These are phyloP conservation scores for Kwoniella mangroviensis DNA, from an alignment of 768 basidiomycete species.

Conservation along the genomic window DNA sequence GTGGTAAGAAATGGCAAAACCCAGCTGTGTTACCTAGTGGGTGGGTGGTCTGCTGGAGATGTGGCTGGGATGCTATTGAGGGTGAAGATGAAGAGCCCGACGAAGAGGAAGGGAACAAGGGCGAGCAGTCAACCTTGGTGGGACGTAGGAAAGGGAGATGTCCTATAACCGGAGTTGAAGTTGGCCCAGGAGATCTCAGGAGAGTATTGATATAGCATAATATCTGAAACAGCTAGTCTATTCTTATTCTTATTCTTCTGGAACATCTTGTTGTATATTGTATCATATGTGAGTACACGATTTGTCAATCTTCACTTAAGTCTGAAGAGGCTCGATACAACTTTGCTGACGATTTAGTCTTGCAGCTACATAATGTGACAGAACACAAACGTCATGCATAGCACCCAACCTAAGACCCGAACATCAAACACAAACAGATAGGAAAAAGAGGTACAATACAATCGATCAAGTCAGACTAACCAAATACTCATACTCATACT, in stretches of 20 bases:
- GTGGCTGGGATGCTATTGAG: conserved; percentile 81
- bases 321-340: no score
- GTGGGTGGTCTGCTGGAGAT: conserved; percentile 93
- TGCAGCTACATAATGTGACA: not conserved
- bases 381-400: not conserved
- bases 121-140: not conserved
- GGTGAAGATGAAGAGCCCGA: conserved; percentile 54
- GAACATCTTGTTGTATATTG: no score
- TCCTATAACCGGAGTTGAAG: conserved; percentile 81
- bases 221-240: not conserved
- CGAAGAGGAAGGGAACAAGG: conserved; percentile 14
- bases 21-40: conserved; percentile 89
- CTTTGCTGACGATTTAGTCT: not conserved
- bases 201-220: conserved; percentile 73
- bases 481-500: not conserved
- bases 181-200: conserved; percentile 78
- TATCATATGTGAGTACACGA: conserved; percentile 3
- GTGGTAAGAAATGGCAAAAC: conserved; percentile 73
- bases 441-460: not conserved
- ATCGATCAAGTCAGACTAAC: not conserved
- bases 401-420: not conserved
- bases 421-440: not conserved
- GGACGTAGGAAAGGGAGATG: conserved; percentile 66
- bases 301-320: not conserved
- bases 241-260: no score